Evolutionary conservation across 768 basidiomycete genomes (phyloP).

Genomic region (Butyriboletus loyo): DNA sequence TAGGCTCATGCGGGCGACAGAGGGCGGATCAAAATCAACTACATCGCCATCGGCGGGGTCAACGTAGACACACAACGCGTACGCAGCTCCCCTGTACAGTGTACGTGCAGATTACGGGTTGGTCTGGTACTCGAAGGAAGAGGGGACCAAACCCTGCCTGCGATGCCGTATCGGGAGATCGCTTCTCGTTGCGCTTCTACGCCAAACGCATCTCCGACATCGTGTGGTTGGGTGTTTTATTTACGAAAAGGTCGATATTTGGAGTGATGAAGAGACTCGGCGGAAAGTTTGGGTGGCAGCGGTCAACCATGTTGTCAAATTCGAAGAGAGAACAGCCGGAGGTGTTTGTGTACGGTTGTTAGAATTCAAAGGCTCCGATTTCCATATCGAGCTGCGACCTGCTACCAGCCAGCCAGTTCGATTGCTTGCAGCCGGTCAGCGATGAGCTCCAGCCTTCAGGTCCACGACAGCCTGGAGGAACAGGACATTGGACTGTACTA

Average conservation of each 20-base stretch:
- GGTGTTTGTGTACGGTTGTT: constrained; percentile 12
- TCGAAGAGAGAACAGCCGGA: neutral
- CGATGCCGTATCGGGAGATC: constrained; percentile 76
- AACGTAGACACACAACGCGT: constrained; percentile 57
- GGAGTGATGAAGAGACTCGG: constrained; percentile 41
- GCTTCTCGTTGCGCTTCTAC: constrained; percentile 48
- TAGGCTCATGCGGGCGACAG: constrained; percentile 26
- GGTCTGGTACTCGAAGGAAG: constrained; percentile 10
- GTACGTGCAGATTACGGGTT: neutral
- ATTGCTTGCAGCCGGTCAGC: neutral
- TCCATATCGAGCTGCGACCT: neutral
- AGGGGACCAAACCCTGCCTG: constrained; percentile 72
- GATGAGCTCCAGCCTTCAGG: constrained; percentile 12
- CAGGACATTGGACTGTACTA: constrained; percentile 30
- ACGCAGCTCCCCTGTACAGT: constrained; percentile 67
- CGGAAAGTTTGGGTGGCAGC: constrained; percentile 43
- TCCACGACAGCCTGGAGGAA: constrained; percentile 21
- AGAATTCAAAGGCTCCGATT: neutral
- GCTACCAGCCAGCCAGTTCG: neutral
- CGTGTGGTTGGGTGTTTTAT: neutral
- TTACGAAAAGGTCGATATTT: neutral
- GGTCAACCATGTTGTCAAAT: neutral
- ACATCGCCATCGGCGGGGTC: constrained; percentile 24
- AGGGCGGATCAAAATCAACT: constrained; percentile 54
- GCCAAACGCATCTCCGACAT: constrained; percentile 23